Conservation (phyloP, 345 rosid genomes). For the Erysimum cheiranthoides region DNA sequence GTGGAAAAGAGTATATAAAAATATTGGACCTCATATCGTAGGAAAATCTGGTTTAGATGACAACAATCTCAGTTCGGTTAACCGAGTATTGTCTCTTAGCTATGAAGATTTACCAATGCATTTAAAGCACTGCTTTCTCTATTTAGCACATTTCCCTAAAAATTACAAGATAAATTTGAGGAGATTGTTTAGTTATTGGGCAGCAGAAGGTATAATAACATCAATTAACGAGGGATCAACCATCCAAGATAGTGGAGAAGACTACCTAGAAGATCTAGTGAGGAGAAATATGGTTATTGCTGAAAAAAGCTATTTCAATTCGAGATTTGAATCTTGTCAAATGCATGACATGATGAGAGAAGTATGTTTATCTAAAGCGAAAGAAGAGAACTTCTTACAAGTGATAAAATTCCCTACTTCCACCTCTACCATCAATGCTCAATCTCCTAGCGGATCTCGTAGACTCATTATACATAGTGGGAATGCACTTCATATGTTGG, state of each 20-base stretch:
- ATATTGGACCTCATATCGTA: not conserved
- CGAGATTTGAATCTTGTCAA: not conserved
- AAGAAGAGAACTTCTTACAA: not conserved
- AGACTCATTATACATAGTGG: not conserved
- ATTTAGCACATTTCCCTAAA: not conserved
- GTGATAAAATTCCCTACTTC: too few species aligned
- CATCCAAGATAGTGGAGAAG: conserved; percentile 31
- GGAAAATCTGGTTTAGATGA: too few species aligned
- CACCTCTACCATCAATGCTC: not conserved
- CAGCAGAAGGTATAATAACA: conserved; percentile 47
- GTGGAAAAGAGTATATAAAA: conserved; percentile 2
- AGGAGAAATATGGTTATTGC: conserved; percentile 22
- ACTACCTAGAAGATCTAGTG: conserved; percentile 26
- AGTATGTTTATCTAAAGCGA: not conserved
- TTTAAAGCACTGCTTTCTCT: conserved; percentile 27
- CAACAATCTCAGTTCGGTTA: too few species aligned
- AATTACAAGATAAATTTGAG: conserved; percentile 28
- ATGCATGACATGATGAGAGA: not conserved
- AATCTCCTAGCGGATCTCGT: not conserved
- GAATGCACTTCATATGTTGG: too few species aligned
- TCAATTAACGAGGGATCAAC: conserved; percentile 1
- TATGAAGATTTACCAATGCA: too few species aligned
- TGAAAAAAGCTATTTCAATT: not conserved
- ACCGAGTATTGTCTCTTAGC: too few species aligned
- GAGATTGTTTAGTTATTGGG: conserved; percentile 45